These are phyloP conservation scores for Arthrobotrys conoides DNA, from an alignment of 2,329 filamentous ascomycete genomes.

Conservation along the genomic window DNA sequence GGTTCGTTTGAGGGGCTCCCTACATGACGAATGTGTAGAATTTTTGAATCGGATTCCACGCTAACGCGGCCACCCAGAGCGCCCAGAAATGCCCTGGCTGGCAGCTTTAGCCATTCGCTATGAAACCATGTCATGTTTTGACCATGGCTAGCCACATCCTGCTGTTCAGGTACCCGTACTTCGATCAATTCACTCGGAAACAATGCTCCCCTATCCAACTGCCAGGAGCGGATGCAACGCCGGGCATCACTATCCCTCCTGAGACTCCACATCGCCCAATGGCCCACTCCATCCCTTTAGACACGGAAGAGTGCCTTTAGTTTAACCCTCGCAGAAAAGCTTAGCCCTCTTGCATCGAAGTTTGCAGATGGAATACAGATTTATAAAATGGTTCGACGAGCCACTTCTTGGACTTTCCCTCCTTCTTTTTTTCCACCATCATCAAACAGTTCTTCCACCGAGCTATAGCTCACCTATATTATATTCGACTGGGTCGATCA, in stretches of 20 bases:
- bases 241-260: slow-evolving; percentile 53
- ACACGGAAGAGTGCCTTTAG: slow-evolving; percentile 49
- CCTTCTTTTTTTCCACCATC: slow-evolving; percentile 47
- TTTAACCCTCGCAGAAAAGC: slow-evolving; percentile 52
- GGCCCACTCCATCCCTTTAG: slow-evolving; percentile 47
- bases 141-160: slow-evolving; percentile 45
- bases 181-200: slow-evolving; percentile 55
- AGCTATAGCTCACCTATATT: slow-evolving; percentile 48
- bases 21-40: slow-evolving; percentile 59
- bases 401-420: slow-evolving; percentile 47
- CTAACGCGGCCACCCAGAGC: slow-evolving; percentile 26
- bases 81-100: slow-evolving; percentile 28
- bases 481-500: slow-evolving; percentile 61
- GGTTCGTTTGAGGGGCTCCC: slow-evolving; percentile 51
- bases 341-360: slow-evolving; percentile 51
- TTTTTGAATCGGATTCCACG: slow-evolving; percentile 52
- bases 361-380: slow-evolving; percentile 57
- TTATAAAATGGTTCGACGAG: slow-evolving; percentile 60
- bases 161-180: slow-evolving; percentile 55
- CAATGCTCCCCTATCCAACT: slow-evolving; percentile 57
- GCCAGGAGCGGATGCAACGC: slow-evolving; percentile 49
- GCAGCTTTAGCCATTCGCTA: slow-evolving; percentile 60
- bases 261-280: slow-evolving; percentile 54
- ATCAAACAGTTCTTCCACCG: slow-evolving; percentile 54
- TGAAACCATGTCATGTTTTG: slow-evolving; percentile 54